Percentiles rank a stretch among this genome's conserved stretches.
phyloP scores from a whole-genome alignment of 129 eudicot species.

The Solidago caesia region DNA sequence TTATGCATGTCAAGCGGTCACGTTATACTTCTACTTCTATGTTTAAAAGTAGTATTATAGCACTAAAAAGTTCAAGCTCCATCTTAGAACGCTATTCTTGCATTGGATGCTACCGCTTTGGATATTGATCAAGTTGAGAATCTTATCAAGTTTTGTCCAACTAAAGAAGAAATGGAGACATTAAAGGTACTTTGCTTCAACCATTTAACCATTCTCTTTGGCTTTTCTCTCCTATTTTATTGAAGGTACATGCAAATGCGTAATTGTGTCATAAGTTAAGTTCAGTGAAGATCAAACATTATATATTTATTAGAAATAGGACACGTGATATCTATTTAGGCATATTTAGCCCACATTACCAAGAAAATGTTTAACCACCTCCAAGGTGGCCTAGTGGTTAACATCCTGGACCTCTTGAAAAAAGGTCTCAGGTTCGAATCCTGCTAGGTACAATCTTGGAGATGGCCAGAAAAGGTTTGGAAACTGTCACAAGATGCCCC shows the following conservation, averaged over 20 bases:
- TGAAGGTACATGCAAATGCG: neutral
- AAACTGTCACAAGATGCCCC: too few relatives aligned
- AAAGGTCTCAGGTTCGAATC: too few relatives aligned
- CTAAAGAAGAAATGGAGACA: slow-evolving; percentile 95
- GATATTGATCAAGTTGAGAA: slow-evolving; percentile 97
- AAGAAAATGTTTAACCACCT: too few relatives aligned
- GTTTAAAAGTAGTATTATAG: slow-evolving; percentile 7
- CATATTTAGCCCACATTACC: neutral
- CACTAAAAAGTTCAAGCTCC: slow-evolving; percentile 13
- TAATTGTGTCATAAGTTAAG: neutral
- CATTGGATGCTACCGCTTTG: slow-evolving; percentile 77
- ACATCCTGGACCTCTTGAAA: too few relatives aligned
- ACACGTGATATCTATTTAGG: neutral
- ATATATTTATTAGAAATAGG: neutral
- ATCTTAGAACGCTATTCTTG: slow-evolving; percentile 79
- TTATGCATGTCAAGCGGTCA: neutral
- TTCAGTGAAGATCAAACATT: slow-evolving; percentile 2
- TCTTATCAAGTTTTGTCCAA: slow-evolving; percentile 90
- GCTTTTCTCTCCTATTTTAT: slow-evolving; percentile 1
- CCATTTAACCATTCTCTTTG: slow-evolving; percentile 8
- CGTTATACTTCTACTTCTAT: neutral
- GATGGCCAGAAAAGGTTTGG: too few relatives aligned
- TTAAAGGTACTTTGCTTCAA: slow-evolving; percentile 53
- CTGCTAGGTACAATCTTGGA: too few relatives aligned
- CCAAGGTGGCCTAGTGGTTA: too few relatives aligned